Base-by-base conservation (phyloP, 108 stramenopile species). In the Fistulifera pelliculosa region DNA sequence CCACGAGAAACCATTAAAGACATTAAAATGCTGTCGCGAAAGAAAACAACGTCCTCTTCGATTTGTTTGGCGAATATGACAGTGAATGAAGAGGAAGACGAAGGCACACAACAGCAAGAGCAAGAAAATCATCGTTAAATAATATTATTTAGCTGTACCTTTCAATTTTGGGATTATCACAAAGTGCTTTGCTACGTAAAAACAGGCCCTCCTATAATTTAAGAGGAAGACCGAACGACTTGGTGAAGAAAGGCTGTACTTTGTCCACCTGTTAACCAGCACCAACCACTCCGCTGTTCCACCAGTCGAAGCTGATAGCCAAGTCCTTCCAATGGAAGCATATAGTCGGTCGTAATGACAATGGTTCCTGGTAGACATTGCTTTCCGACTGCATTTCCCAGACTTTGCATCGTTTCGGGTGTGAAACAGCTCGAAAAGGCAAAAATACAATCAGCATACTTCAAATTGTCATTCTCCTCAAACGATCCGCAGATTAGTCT, bases 291-390 rank as follows among this genome's bases (percentile, higher is more conserved):
- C 21, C 82, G 50, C 11, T 50, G 64, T 44, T 89, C 87, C 25
- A 89, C 43, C 60, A 85, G 51, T 44, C 85, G 76, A 8, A 89
- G 45, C 49, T 62, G 54, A 48, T 80, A 87, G 24, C 35, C 40
- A 8, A 24, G 31, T 11, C 74, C 80, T 4, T 45, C 39, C 17
- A 75, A 27, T 40, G 69, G 64, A 12, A 89, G 52, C 25, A 59
- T 70, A 52, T 74, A 83, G 49, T 89, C 87, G 2, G 87, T 89
- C 13, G 87, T 85, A 17, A 89, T 80, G 25, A 89, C 64, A 18
- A 89, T 74, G 13, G 81, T 76, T 17, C 87, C 87, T 12, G 81
- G 81, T 55, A 69, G 53, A 53, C 79, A 83, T 56, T 85, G 83
- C 27, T 78, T 54, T 3, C 83, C 87, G 27, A 89, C 76, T 0